These are phyloP conservation scores for Dichotomocladium elegans DNA, from an alignment of 371 early-diverging fungal species.

Conservation along the genomic window DNA sequence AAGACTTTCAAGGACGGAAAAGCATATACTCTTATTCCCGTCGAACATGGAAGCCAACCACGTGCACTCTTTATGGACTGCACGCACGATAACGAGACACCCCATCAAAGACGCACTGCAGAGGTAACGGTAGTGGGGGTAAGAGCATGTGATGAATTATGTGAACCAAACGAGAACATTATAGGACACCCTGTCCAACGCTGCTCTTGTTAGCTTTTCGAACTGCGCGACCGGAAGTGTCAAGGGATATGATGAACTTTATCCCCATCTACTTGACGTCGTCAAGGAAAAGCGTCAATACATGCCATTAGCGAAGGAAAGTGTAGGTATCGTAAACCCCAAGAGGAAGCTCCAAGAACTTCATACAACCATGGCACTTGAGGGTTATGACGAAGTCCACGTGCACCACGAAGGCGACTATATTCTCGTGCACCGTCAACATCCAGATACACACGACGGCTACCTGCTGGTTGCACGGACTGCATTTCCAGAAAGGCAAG, in stretches of 20 bases:
- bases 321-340: conserved; percentile 62
- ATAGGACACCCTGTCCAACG: conserved; percentile 85
- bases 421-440: conserved; percentile 87
- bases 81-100: conserved; percentile 97
- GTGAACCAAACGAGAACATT: too few relatives aligned
- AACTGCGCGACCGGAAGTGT: conserved; percentile 91
- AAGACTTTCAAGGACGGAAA: conserved; percentile 28
- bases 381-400: conserved; percentile 86
- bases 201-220: conserved; percentile 88
- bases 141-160: too few relatives aligned
- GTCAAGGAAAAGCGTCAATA: conserved; percentile 86
- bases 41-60: conserved; percentile 51
- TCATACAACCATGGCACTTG: conserved; percentile 77
- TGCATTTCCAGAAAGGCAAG: conserved; percentile 60
- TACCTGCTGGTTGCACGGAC: conserved; percentile 87
- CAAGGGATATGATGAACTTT: conserved; percentile 95
- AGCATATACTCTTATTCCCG: conserved; percentile 26
- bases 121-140: too few relatives aligned
- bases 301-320: conserved; percentile 40
- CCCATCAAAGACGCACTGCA: conserved; percentile 83
- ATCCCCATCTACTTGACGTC: conserved; percentile 81
- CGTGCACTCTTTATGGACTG: conserved; percentile 97
- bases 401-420: conserved; percentile 94
- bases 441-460: conserved; percentile 87
- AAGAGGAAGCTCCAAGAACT: conserved; percentile 72